These are phyloP conservation scores for Suhomyces maxii DNA, from an alignment of 1,139 yeast genomes.

Conservation along the genomic window DNA sequence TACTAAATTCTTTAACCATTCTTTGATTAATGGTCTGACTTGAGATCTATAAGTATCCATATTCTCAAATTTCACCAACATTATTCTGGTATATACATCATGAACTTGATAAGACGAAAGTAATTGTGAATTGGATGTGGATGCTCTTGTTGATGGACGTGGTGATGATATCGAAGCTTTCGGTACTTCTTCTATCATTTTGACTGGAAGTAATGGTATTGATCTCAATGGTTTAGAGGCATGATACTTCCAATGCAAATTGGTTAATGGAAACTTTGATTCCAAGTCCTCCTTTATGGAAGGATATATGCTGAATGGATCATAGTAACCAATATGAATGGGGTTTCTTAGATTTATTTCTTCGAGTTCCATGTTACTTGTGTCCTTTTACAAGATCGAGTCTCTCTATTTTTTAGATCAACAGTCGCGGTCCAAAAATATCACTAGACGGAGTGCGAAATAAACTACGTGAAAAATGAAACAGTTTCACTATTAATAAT, in stretches of 20 bases:
- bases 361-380: slow-evolving; percentile 15
- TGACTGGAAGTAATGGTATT: slow-evolving; percentile 61
- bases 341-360: slow-evolving; percentile 25
- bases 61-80: slow-evolving; percentile 66
- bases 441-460: too few relatives aligned
- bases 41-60: slow-evolving; percentile 75
- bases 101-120: slow-evolving; percentile 3
- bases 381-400: not conserved
- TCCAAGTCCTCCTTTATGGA: slow-evolving; percentile 53
- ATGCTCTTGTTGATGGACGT: not conserved
- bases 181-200: slow-evolving; percentile 63
- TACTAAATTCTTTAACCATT: slow-evolving; percentile 68
- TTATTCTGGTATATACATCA: slow-evolving; percentile 63
- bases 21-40: slow-evolving; percentile 76
- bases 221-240: slow-evolving; percentile 61
- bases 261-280: slow-evolving; percentile 61
- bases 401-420: not conserved
- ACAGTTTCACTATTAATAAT: too few relatives aligned
- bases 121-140: not conserved
- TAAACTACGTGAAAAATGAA: too few relatives aligned
- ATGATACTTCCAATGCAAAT: slow-evolving; percentile 75
- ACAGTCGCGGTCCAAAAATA: not conserved
- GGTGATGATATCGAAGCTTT: slow-evolving; percentile 11
- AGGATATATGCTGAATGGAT: slow-evolving; percentile 74
- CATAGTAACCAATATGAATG: slow-evolving; percentile 69